Evolutionary conservation across 2,329 filamentous ascomycete genomes (phyloP), one percentile per base, ranked within the genome.

Genomic region (Salinomyces thailandicus): DNA sequence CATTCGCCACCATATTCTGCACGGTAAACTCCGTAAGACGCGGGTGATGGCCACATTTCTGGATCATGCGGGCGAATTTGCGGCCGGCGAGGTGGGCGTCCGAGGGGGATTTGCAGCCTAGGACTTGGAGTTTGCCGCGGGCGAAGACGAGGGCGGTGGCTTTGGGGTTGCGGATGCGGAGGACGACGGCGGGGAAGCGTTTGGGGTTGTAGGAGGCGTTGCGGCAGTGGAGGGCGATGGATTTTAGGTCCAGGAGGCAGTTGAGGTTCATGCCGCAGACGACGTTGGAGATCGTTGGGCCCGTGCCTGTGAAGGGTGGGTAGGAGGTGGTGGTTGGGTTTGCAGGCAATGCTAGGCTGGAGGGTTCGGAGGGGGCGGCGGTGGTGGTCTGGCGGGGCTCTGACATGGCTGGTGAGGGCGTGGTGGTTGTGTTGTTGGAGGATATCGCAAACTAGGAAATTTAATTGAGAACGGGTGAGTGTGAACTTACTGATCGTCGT

Each of bases 1-100:
- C 89, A 39, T 82, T 87, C 41, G 83, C 85, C 43, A 93, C 85
- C 43, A 93, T 91, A 62, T 93, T 93, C 69, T 91, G 84, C 55
- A 93, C 91, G 71, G 89, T 89, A 65, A 91, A 91, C 59, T 91
- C 84, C 48, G 82, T 87, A 59, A 91, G 89, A 71, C 87, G 89
- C 53, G 84, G 82, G 48, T 89, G 86, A 69, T 89, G 91, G 38
- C 84, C 85, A 33, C 91, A 78, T 66, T 91, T 91, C 68, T 91
- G 84, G 48, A 91, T 87, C 58, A 91, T 89, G 50, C 85, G 82
- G 18, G 84, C 85, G 55, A 89, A 91, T 62, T 91, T 91, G 61
- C 84, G 75, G 33, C 80, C 85, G 1, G 84, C 84, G 52, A 91
- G 74, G 67, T 87, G 89, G 22, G 82, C 87, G 57, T 91, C 85